phyloP scores from a whole-genome alignment of 345 rosid species.

The Gossypium stocksii region DNA sequence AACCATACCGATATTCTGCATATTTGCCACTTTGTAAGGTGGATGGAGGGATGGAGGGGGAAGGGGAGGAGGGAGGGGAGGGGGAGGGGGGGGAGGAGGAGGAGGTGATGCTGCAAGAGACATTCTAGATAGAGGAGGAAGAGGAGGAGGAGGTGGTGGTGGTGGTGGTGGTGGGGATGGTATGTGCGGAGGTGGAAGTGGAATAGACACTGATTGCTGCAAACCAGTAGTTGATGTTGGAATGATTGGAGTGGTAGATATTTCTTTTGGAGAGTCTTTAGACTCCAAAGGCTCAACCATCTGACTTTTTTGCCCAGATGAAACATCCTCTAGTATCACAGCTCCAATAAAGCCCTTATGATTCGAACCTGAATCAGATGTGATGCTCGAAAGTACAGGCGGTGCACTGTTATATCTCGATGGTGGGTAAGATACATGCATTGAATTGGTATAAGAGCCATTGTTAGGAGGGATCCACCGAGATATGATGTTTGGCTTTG shows the following conservation, averaged over 20 bases:
- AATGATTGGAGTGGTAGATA: constrained; percentile 32
- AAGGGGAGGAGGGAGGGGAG: background rate
- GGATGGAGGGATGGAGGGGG: constrained; percentile 31
- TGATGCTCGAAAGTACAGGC: constrained; percentile 50
- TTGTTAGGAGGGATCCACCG: constrained; percentile 89
- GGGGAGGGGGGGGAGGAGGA: no score
- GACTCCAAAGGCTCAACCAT: constrained; percentile 29
- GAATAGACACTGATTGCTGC: constrained; percentile 27
- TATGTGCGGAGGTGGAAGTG: constrained; percentile 23
- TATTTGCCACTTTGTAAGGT: constrained; percentile 24
- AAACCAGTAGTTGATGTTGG: constrained; percentile 28
- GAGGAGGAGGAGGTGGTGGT: background rate
- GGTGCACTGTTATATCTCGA: constrained; percentile 82
- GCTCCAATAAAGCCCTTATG: constrained; percentile 29
- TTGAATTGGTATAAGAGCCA: constrained; percentile 65
- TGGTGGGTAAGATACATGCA: constrained; percentile 79
- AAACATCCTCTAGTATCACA: constrained; percentile 35
- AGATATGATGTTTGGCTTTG: constrained; percentile 68
- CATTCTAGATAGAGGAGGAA: constrained; percentile 20
- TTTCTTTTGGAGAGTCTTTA: constrained; percentile 32
- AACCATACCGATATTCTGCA: constrained; percentile 24
- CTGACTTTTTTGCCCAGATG: constrained; percentile 13
- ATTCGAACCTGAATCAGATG: constrained; percentile 31
- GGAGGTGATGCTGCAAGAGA: constrained; percentile 20
- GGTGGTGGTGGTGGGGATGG: constrained; percentile 20